Base-by-base conservation (phyloP, 2,329 filamentous ascomycete species). In the Ophiocordyceps camponoti-saundersi region DNA sequence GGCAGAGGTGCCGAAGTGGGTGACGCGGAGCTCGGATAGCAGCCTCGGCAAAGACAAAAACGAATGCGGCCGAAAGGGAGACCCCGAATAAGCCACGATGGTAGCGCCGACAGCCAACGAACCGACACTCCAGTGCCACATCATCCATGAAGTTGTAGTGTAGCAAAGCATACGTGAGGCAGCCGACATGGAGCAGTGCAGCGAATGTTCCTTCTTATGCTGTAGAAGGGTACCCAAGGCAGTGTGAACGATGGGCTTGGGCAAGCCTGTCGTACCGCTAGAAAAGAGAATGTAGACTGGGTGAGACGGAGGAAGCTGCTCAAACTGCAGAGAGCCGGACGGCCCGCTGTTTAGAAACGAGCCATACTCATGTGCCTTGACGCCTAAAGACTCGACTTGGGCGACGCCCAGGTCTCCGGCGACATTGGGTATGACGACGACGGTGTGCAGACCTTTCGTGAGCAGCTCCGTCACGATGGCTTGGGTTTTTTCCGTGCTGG, bases 101-200 rank as follows among this genome's bases (percentile, higher is more conserved):
- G 86, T 90, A 12, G 85, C 77, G 46, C 90, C 90, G 29, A 79
- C 80, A 11, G 89, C 85, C 4, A 96, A 77, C 6, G 82, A 86
- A 1, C 86, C 90, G 20, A 95, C 76, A 40, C 89, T 80, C 89
- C 90, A 96, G 61, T 96, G 90, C 88, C 89, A 95, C 90, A 96
- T 96, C 89, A 98, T 96, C 92, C 89, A 95, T 0, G 87, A 93
- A 12, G 83, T 88, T 3, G 89, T 95, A 1, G 88, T 95, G 66
- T 89, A 95, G 67, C 95, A 95, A 62, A 95, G 85, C 58, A 95
- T 72, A 20, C 82, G 75, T 41, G 88, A 85, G 2, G 71, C 68
- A 0, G 81, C 73, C 10, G 73, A 71, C 52, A 98, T 79, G 21
- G 88, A 87, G 60, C 84, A 85, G 60, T 96, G 90, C 3, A 96